Base-by-base conservation (phyloP, 257 asterid species). In the Lithospermum erythrorhizon region DNA sequence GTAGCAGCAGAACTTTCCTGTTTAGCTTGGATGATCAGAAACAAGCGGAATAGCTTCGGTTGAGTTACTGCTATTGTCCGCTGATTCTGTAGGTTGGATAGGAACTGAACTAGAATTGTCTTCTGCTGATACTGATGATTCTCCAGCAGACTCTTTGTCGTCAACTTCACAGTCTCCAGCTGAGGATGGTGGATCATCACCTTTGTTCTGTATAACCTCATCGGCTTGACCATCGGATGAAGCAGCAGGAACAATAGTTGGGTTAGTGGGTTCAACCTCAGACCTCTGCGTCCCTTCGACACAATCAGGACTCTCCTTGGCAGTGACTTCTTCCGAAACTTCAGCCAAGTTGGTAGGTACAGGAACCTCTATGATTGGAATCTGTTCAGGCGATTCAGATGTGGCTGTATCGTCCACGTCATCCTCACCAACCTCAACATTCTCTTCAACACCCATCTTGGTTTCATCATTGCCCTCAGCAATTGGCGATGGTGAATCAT, bases 221-320 rank as follows among this genome's bases (percentile, higher is more conserved):
- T 2, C 64, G 32, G 32, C 32, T 27, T 27, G 32, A 57, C 53
- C 66, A 30, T 66, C 72, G 47, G 75, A 59, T 20, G 75, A 27
- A 55, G 67, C 69, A 66, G 65, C 73, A 55, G 83, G 69, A 69
- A 72, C 60, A 0, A 72, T 63, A 29, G 67, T 13, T 4, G 73
- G 78, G 70, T 58, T 56, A 24, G 78, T 75, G 24, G 67, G 41
- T 65, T 69, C 79, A 57, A 65, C 69, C 61, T 65, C 81, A 25
- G 89, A 79, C 68, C 64, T 77, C 59, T 78, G 89, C 68, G 80
- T 80, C 83, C 89, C 79, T 70, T 83, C 84, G 8, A 74, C 84
- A 85, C 81, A 73, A 61, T 83, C 95, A 4, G 84, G 70, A 49
- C 70, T 47, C 52, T 68, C 82, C 53, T 61, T 64, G 9, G 69